Base-by-base conservation (phyloP, 768 basidiomycete species). In the Hydnomerulius pinastri region DNA sequence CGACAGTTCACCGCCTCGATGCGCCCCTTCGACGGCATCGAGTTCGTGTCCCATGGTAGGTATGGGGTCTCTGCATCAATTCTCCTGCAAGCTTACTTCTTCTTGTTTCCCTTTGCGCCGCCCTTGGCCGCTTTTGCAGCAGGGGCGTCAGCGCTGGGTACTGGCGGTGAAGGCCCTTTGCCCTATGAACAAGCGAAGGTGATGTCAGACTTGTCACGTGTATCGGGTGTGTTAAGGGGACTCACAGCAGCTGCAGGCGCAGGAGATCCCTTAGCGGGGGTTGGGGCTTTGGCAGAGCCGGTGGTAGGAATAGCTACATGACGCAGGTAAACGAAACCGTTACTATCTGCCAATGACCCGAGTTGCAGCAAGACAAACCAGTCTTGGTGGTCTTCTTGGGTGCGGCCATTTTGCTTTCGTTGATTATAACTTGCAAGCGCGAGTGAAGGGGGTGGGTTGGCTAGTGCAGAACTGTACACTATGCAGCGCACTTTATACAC, bases 61-160 rank as follows among this genome's bases (percentile, higher is more conserved):
- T 13, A 39, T 30, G n/a, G 23, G 21, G 21, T 40, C 4, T 28
- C n/a, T 43, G 23, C 30, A 28, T 23, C 4, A 13, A 24, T 35
- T 27, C 27, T 27, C 11, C 7, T n/a, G 4, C 8, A 48, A 18
- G 36, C 52, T 56, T 55, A 67, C 55, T 67, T 67, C 60, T 68
- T 68, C 66, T 70, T 68, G 9, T 54, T 33, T 2, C 24, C 55
- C 54, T 68, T 68, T 27, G 39, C 56, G 12, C 58, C 52, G n/a
- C 53, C 40, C 44, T 68, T 66, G 40, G 42, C n/a, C n/a, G n/a
- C 23, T 25, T 70, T 68, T 18, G 58, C 55, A 25, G 62, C 64
- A 44, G 61, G 56, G 15, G 68, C 61, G 53, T 70, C 68, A 2
- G 59, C 53, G 27, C 53, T 57, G 25, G 46, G 40, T 28, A 46